Conservation (phyloP, 805 yeast species). For the Metschnikowia borealis region DNA sequence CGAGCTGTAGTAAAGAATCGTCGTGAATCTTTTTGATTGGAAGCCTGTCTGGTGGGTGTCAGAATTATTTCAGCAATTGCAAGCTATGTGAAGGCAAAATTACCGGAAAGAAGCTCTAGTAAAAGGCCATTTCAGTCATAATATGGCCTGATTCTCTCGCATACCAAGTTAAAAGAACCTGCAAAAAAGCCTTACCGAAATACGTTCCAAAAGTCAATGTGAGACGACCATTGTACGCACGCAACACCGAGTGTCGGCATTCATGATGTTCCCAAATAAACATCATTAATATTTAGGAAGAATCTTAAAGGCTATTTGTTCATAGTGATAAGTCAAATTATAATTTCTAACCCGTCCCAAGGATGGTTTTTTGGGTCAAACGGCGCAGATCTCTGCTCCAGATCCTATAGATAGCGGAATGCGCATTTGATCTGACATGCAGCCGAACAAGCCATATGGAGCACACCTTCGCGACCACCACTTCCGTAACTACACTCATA, state of each 20-base stretch:
- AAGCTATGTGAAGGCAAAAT: no score
- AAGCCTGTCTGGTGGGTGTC: no score
- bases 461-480: neutral
- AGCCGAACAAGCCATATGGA: neutral
- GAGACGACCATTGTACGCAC: neutral
- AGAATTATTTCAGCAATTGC: neutral
- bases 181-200: neutral
- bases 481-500: neutral
- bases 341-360: neutral
- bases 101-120: no score
- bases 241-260: constrained; percentile 3
- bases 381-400: neutral
- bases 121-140: neutral
- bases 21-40: no score
- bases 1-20: no score
- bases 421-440: neutral
- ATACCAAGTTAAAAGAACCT: neutral
- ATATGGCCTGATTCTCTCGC: neutral
- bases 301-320: neutral
- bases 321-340: no score
- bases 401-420: neutral
- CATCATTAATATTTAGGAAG: neutral
- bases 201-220: neutral
- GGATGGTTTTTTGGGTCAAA: neutral
- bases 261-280: neutral